A percentile compares a stretch with the other conserved stretches of the same genome.
Evolutionary conservation across 2,329 filamentous ascomycete genomes (phyloP).

Genomic region (Golovinomyces cichoracearum): DNA sequence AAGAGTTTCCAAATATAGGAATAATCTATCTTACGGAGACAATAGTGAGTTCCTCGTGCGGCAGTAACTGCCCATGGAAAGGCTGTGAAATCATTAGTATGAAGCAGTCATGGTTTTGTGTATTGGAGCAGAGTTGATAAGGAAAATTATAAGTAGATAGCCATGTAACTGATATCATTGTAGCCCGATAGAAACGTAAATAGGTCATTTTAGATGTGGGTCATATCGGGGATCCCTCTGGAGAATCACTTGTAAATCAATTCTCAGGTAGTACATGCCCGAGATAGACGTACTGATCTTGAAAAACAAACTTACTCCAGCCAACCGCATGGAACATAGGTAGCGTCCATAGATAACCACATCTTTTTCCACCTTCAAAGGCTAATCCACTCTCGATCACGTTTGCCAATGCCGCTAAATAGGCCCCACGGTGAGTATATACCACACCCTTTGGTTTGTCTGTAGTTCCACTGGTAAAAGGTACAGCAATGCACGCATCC

Average conservation of each 20-base stretch:
- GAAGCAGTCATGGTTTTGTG: too few species aligned
- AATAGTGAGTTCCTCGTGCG: conserved; percentile 83
- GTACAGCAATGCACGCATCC: conserved; percentile 41
- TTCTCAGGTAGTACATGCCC: too few species aligned
- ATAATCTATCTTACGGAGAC: conserved; percentile 85
- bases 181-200: too few species aligned
- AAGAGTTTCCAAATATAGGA: conserved; percentile 72
- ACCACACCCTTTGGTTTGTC: conserved; percentile 77
- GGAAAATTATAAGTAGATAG: not conserved
- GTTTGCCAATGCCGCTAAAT: conserved; percentile 63
- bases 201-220: too few species aligned
- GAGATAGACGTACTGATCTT: too few species aligned
- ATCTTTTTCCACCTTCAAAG: conserved; percentile 27
- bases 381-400: conserved; percentile 75
- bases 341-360: conserved; percentile 72
- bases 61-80: conserved; percentile 87
- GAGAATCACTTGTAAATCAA: too few species aligned
- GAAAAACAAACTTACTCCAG: conserved; percentile 13
- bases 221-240: too few species aligned
- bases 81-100: conserved; percentile 22
- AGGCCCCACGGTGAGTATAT: conserved; percentile 68
- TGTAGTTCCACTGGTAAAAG: conserved; percentile 27
- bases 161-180: too few species aligned
- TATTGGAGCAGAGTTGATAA: too few species aligned
- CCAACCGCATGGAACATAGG: conserved; percentile 56